Base-by-base conservation (phyloP, 768 basidiomycete genomes). In the Kwoniella sp. region DNA sequence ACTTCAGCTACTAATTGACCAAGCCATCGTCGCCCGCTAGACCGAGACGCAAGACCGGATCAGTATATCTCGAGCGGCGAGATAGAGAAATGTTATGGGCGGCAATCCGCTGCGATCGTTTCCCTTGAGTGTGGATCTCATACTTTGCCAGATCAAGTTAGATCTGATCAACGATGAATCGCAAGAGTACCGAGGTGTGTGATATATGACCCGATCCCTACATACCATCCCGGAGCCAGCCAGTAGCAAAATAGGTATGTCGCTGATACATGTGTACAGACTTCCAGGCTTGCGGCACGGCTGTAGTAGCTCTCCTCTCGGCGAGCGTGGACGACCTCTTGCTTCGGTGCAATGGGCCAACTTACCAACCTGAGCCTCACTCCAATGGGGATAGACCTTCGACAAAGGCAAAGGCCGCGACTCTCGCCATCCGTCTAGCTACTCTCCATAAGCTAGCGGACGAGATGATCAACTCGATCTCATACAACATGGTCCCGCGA, bases 391-490 rank as follows among this genome's bases (percentile, higher is more conserved):
- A 33, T 6, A 13, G 33, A 6, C 5, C 33, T 33, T 13, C 8
- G 10, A 44, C 40, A 6, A 44, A 19, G 6, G 13, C 13, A 6
- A 33, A 6, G 33, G 33, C 33, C 17, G 17, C 40, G 8, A 19
- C 40, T 19, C 40, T 44, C 40, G 8, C 17, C 40, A 19, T 44
- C 3, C 40, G 40, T 4, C 40, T 49, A 6, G 5, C 48, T 22
- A 57, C 67, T 0, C 76, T 90, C n/a, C 81, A 86, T 26, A 58
- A 77, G 33, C 68, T 78, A 1, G 84, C 88, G 0, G 81, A 88
- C 72, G 77, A 82, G 47, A 73, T 82, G 29, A 84, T 92, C 82
- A 81, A 85, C 2, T 68, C 79, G 9, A 71, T 73, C 66, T 79
- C 71, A 19, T 81, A 68, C 66, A 76, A 68, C 47, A 64, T 60